Evolutionary conservation across 1,284 basidiomycete species (phyloP), one percentile per base, ranked within the genome.

Genomic region (Heliocybe sulcata): DNA sequence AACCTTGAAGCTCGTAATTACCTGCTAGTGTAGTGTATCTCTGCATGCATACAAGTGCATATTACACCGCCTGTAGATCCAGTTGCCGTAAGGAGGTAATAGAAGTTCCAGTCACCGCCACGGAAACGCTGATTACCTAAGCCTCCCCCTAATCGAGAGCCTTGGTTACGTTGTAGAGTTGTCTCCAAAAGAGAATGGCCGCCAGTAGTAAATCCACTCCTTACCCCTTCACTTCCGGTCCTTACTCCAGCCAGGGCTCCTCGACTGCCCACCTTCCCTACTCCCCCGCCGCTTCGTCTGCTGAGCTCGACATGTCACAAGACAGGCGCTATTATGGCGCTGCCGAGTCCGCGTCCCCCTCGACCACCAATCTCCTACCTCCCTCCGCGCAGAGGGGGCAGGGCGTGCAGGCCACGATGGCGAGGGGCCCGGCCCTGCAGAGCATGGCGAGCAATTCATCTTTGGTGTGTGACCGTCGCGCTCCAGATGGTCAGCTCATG

Each of bases 281-380:
- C 29, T 35, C 51, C 12, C 27, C 51, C 33, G 27, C 51, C 33
- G 27, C 47, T 11, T 35, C 51, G 29, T 33, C 51, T 19, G 4
- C 33, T n/a, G 33, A 45, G 33, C 52, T 23, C 12, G 9, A 35
- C n/a, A 70, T 69, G 66, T 55, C 54, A 20, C 55, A 56, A 29
- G 53, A 47, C 10, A 47, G 27, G 38, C 53, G 25, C 45, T 69
- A 70, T 57, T 65, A 65, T n/a, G n/a, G n/a, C 53, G 59, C 60
- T 14, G 64, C 65, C 23, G 14, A 35, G 4, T 4, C 57, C 61
- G 11, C 64, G 62, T 56, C 79, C 14, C 72, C 77, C n/a, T 85
- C 83, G 1, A 76, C 80, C 12, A 69, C 79, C 51, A 81, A 73
- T 62, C 79, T 84, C 57, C 69, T 85, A 38, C 67, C 73, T 1